Base-by-base conservation (phyloP, 148 eudicot genomes). In the Rhododendron griersonianum region DNA sequence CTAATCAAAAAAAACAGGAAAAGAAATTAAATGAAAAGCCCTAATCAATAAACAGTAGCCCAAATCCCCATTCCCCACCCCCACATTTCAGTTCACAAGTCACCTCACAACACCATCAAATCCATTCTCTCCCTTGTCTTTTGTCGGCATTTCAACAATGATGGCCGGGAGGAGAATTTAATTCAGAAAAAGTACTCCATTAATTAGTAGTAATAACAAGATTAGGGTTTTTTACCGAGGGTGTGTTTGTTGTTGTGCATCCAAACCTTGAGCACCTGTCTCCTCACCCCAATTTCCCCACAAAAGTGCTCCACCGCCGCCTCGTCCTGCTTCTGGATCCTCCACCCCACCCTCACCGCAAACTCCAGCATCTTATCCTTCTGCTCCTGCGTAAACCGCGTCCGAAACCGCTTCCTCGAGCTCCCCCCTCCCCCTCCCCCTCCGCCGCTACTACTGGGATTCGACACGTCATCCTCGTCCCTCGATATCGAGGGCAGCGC, bases 191-290 rank as follows among this genome's bases (percentile, higher is more conserved):
- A 9, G 33, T 3, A 44, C n/a, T n/a, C n/a, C n/a, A 45, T 37
- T 23, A 9, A 78, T 21, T 3, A 13, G 15, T 33, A 33, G 1
- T 37, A 2, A 1, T 41, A 9, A 25, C 19, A 2, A 11, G 51
- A 47, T 59, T 91, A 91, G 91, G 91, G 91, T 84, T 91, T 91
- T 92, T 92, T 92, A 92, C 92, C 94, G 18, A 91, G 91, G 63
- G 94, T 92, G 79, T 92, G 91, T 91, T 92, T 92, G 89, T 91
- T 92, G 82, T 92, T 92, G 25, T 92, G 94, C 94, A 92, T 92
- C 92, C 94, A 92, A 9, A 92, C 94, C 80, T 92, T 92, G 77
- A 92, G 91, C 16, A 92, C 92, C n/a, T 91, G 92, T 0, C 91
- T 61, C 88, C 48, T 91, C 5, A 92, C 88, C 6, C 90, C 91